Percentiles rank a stretch among this genome's conserved stretches.
Conservation (phyloP, 1,284 basidiomycete genomes). For the Chondrostereum purpureum region DNA sequence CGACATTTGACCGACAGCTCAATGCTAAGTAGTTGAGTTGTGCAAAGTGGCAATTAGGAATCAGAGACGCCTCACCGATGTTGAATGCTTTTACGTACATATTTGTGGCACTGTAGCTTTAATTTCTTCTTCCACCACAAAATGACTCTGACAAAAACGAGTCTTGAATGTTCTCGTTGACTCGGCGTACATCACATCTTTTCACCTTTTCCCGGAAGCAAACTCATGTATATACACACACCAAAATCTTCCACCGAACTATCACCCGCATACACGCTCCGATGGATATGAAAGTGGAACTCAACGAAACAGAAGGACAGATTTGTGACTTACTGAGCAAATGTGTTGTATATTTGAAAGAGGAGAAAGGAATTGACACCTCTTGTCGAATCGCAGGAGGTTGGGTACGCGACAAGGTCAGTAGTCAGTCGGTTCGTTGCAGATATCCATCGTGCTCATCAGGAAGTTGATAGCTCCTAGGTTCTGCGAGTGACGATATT, state of each 20-base stretch:
- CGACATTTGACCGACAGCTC: too few species aligned
- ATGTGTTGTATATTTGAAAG: constrained; percentile 49
- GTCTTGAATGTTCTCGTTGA: constrained; percentile 7
- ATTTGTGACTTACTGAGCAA: constrained; percentile 66
- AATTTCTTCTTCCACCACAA: too few species aligned
- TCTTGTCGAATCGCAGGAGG: constrained; percentile 89
- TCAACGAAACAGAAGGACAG: constrained; percentile 51
- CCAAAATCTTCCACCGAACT: neutral
- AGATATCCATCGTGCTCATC: constrained; percentile 11
- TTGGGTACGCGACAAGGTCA: constrained; percentile 96
- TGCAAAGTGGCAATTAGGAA: too few species aligned
- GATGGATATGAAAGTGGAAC: constrained; percentile 29
- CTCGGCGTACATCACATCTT: too few species aligned
- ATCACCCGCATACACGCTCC: neutral
- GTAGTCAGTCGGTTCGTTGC: constrained; percentile 16
- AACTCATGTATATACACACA: neutral
- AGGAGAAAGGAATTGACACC: constrained; percentile 47
- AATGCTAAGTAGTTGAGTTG: too few species aligned
- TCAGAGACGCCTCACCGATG: too few species aligned
- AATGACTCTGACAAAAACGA: too few species aligned
- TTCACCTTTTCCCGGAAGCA: neutral
- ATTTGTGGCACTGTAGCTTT: too few species aligned
- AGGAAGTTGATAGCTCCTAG: constrained; percentile 66
- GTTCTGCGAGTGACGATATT: constrained; percentile 83
- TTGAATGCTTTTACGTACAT: too few species aligned